Base-by-base conservation (phyloP, 106 monocot species). In the Gastrodia elata region DNA sequence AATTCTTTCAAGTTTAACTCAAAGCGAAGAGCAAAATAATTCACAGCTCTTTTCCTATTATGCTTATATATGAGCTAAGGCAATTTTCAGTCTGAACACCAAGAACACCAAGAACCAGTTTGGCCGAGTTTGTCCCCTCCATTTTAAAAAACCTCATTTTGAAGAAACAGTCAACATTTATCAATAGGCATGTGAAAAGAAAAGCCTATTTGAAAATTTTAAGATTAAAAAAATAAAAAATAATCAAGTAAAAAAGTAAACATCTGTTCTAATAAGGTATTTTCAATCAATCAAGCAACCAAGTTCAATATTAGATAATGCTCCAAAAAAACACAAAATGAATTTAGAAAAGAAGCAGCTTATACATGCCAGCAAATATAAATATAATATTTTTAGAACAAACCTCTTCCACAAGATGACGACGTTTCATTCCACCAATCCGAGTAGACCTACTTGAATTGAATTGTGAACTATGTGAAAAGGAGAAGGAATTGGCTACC, bases 391-490 rank as follows among this genome's bases (percentile, higher is more conserved):
- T 55, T 36, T 80, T 34, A 26, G 35, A 59, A 73, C 61, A 79
- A 78, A 97, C 96, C 96, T 97, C 93, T 71, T 97, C 92, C 43
- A 88, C 84, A 67, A 97, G 88, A 49, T 81, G 88, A n/a, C 96
- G 92, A 5, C 81, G 81, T 68, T 84, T 90, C 30, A 75, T 76
- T 68, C 88, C 87, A 79, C 92, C 90, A 78, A 81, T 84, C 33
- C 96, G 85, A 78, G 70, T 86, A 18, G 88, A 83, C 58, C 93
- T 85, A 65, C 59, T 97, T 78, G 92, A 79, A 73, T 61, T 80
- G 80, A 85, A 92, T 27, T 88, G 93, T 58, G 83, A 38, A 70
- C 69, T 37, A 77, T 80, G 26, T 8, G 75, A 65, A 11, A 43
- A 78, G 68, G 86, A 78, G 28, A 96, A 82, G 43, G 90, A 93